Conservation (phyloP, 805 yeast species). For the Kodamaea neixiangensis region DNA sequence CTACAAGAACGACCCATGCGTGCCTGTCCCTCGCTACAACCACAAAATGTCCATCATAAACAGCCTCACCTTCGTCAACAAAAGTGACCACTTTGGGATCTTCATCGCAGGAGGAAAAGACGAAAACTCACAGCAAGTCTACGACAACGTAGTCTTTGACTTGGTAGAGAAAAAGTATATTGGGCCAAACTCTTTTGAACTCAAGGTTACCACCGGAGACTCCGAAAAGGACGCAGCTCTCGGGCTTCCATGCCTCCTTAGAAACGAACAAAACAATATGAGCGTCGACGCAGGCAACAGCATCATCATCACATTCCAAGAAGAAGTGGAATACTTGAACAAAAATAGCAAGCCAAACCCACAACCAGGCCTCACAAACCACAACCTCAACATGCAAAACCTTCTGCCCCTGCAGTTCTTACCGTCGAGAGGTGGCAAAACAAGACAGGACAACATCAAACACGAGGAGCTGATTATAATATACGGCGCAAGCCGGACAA, state of each 20-base stretch:
- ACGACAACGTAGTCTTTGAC: conserved; percentile 45
- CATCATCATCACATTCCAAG: conserved; percentile 34
- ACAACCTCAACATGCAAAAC: conserved; percentile 4
- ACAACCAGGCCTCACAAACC: not conserved
- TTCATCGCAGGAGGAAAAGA: conserved; percentile 57
- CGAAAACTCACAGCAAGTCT: conserved; percentile 29
- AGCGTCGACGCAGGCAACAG: conserved; percentile 35
- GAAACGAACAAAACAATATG: conserved; percentile 21
- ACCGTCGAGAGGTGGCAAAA: conserved; percentile 8
- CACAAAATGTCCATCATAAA: conserved; percentile 50
- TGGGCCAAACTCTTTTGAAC: conserved; percentile 19
- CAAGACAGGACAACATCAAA: conserved; percentile 2
- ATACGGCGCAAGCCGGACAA: conserved; percentile 31
- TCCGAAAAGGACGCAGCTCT: conserved; percentile 12
- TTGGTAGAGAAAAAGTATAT: conserved; percentile 41
- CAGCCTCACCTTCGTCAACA: conserved; percentile 37
- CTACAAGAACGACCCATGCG: conserved; percentile 18
- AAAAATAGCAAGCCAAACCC: not conserved
- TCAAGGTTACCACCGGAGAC: conserved; percentile 17
- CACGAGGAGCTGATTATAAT: conserved; percentile 26
- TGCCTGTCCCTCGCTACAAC: conserved; percentile 48
- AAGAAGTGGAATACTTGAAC: conserved; percentile 23
- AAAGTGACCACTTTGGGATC: conserved; percentile 48
- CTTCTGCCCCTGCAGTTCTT: conserved; percentile 15
- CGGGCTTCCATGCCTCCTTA: conserved; percentile 16